A percentile compares a stretch with the other conserved stretches of the same genome.
phyloP scores from a whole-genome alignment of 345 rosid genomes.

The Erucastrum elatum region DNA sequence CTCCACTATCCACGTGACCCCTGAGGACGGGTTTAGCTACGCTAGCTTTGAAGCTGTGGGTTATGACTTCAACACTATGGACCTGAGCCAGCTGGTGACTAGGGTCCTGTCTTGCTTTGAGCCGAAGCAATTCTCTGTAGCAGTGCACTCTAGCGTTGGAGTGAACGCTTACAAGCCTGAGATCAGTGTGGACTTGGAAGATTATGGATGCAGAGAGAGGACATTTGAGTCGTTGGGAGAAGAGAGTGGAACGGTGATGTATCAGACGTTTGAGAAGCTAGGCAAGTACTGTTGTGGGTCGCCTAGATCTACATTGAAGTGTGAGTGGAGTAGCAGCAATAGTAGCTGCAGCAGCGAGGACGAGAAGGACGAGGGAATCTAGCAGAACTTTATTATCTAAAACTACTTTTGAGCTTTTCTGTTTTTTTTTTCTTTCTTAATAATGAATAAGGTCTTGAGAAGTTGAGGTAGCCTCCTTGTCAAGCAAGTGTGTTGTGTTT shows the following conservation, averaged over 20 bases:
- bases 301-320: conserved; percentile 42
- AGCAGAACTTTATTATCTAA: conserved; percentile 24
- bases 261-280: conserved; percentile 39
- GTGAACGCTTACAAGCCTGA: conserved; percentile 35
- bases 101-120: conserved; percentile 82
- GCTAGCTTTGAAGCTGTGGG: conserved; percentile 93
- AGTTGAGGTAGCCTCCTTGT: conserved; percentile 18
- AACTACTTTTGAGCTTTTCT: conserved; percentile 21
- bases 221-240: conserved; percentile 39
- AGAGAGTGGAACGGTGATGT: conserved; percentile 41
- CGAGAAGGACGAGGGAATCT: conserved; percentile 46
- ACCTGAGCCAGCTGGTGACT: conserved; percentile 50
- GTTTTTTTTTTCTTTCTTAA: neutral
- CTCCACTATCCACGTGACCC: conserved; percentile 90
- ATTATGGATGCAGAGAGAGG: conserved; percentile 45
- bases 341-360: conserved; percentile 43
- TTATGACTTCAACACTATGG: conserved; percentile 52
- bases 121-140: conserved; percentile 73
- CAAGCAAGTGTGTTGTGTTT: neutral
- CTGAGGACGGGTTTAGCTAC: conserved; percentile 94
- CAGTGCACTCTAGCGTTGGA: conserved; percentile 51
- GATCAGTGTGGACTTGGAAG: conserved; percentile 48
- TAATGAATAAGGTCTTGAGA: conserved; percentile 26
- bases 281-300: conserved; percentile 39
- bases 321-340: conserved; percentile 38